Evolutionary conservation across 352 stramenopile species (phyloP).

Genomic region (Pythium dissimile): DNA sequence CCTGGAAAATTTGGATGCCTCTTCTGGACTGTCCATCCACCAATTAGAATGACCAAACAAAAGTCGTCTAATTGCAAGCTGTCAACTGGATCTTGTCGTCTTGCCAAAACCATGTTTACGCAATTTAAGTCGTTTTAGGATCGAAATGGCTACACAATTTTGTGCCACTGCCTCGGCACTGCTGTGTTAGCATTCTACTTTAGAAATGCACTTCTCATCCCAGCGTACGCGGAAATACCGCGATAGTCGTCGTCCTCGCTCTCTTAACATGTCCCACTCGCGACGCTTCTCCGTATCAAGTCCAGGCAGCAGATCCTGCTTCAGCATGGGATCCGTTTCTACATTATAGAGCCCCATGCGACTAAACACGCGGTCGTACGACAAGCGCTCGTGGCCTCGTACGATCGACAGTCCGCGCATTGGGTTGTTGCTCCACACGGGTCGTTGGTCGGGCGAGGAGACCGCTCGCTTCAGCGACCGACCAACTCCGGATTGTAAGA

Average conservation of each 20-base stretch:
- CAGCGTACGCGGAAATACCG: constrained; percentile 50
- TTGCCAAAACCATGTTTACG: neutral
- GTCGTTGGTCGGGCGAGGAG: constrained; percentile 20
- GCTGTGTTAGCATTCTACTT: constrained; percentile 21
- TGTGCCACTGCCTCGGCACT: too few relatives aligned
- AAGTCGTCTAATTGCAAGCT: neutral
- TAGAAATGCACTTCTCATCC: constrained; percentile 34
- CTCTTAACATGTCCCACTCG: constrained; percentile 1
- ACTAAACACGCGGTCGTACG: constrained; percentile 34
- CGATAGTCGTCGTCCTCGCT: constrained; percentile 28
- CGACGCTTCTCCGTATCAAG: constrained; percentile 14
- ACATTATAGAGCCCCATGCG: constrained; percentile 36
- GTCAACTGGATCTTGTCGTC: neutral
- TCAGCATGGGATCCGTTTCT: constrained; percentile 35
- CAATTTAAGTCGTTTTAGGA: too few relatives aligned
- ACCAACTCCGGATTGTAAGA: constrained; percentile 18
- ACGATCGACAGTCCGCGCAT: constrained; percentile 36
- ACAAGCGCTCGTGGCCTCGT: constrained; percentile 27
- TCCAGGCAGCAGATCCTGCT: constrained; percentile 28
- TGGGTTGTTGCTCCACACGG: constrained; percentile 59
- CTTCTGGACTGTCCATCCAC: neutral
- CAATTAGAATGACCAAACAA: too few relatives aligned
- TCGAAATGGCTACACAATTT: neutral
- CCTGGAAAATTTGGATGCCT: too few relatives aligned
- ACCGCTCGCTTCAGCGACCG: constrained; percentile 37